Percentiles rank a stretch among this genome's conserved stretches.
These are phyloP conservation scores for Magnusiomyces paraingens DNA, from an alignment of 1,139 yeast species.

Conservation along the genomic window DNA sequence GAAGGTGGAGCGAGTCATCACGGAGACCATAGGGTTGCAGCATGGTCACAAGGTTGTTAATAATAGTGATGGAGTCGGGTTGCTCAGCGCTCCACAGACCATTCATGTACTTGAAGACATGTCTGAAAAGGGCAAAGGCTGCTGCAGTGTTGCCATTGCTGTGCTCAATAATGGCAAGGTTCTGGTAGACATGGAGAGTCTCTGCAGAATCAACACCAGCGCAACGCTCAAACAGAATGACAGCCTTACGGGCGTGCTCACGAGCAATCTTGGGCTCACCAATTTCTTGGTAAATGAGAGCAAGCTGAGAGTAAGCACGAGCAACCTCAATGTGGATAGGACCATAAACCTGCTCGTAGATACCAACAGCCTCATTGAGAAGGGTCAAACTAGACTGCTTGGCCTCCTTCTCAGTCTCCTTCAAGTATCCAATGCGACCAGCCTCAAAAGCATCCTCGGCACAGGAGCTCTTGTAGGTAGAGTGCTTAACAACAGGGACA, in stretches of 20 bases:
- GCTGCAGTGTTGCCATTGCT: conserved; percentile 52
- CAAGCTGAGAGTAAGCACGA: conserved; percentile 55
- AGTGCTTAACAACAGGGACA: conserved; percentile 67
- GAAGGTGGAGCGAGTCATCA: conserved; percentile 45
- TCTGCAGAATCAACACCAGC: conserved; percentile 77
- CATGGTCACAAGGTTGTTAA: conserved; percentile 56
- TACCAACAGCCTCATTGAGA: conserved; percentile 60
- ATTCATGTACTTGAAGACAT: conserved; percentile 55
- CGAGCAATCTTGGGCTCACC: conserved; percentile 56
- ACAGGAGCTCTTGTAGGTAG: conserved; percentile 57
- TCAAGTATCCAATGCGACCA: conserved; percentile 28
- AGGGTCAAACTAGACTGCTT: conserved; percentile 37
- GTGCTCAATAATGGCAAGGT: conserved; percentile 68
- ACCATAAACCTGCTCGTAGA: conserved; percentile 83
- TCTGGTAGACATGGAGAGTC: conserved; percentile 63
- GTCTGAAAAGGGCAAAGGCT: conserved; percentile 56
- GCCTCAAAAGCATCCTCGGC: conserved; percentile 73
- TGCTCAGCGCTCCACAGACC: conserved; percentile 51
- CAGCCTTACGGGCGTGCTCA: conserved; percentile 63
- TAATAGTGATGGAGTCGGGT: conserved; percentile 62
- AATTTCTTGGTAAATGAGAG: conserved; percentile 61
- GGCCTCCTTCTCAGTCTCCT: conserved; percentile 27
- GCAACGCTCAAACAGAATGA: conserved; percentile 69
- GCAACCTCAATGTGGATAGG: conserved; percentile 75
- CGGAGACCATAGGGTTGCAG: conserved; percentile 49